phyloP scores from a whole-genome alignment of 768 basidiomycete species.

The Tylopilus rubrobrunneus region DNA sequence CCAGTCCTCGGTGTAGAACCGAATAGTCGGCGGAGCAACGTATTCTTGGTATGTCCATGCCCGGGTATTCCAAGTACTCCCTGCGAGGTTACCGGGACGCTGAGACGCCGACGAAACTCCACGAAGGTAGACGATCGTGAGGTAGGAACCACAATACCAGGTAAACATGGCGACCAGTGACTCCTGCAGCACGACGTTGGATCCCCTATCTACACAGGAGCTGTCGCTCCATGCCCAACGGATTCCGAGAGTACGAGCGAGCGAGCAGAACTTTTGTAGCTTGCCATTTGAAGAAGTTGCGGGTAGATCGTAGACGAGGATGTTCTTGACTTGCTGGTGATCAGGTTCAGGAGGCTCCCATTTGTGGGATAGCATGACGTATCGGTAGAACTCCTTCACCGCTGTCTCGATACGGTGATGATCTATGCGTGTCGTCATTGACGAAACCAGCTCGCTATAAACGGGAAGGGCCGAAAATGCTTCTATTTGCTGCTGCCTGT shows the following conservation, averaged over 20 bases:
- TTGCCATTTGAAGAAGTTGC: not conserved
- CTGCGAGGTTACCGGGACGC: not conserved
- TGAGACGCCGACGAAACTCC: not conserved
- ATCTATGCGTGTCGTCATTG: not conserved
- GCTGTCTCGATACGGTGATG: not conserved
- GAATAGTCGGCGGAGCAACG: too few relatives aligned
- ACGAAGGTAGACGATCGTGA: too few relatives aligned
- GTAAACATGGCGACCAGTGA: too few relatives aligned
- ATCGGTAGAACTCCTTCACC: not conserved
- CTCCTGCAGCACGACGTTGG: not conserved
- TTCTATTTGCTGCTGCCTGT: not conserved
- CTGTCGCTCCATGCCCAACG: not conserved
- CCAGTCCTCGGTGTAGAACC: too few relatives aligned
- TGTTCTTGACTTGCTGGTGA: not conserved
- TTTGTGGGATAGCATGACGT: not conserved
- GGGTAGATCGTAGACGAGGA: not conserved
- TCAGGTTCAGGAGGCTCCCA: too few relatives aligned
- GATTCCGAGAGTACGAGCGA: not conserved
- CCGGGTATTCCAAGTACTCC: conserved; percentile 15
- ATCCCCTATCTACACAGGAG: not conserved
- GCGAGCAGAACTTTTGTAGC: not conserved
- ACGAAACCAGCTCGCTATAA: not conserved
- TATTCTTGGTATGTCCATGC: too few relatives aligned
- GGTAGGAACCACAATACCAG: too few relatives aligned
- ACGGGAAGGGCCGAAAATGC: not conserved